These are phyloP conservation scores for Boletus vermiculosoides DNA, from an alignment of 768 basidiomycete species.

Conservation along the genomic window DNA sequence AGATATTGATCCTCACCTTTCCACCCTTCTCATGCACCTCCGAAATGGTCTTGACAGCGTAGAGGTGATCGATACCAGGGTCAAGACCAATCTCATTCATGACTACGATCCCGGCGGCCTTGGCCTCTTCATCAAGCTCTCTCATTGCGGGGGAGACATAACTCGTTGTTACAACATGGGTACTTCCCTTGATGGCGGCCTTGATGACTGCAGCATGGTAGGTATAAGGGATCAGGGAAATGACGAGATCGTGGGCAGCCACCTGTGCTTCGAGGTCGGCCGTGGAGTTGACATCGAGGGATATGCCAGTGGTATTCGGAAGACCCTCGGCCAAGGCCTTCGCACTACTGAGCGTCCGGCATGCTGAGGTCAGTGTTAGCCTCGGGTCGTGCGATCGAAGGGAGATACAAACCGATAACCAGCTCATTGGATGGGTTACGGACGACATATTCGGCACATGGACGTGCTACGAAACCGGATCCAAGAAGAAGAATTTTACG, in stretches of 20 bases:
- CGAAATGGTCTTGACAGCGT: constrained; percentile 89
- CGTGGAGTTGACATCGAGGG: constrained; percentile 76
- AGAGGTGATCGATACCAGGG: constrained; percentile 92
- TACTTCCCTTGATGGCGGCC: constrained; percentile 79
- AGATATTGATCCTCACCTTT: constrained; percentile 54
- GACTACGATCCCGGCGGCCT: constrained; percentile 87
- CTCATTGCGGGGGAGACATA: constrained; percentile 93
- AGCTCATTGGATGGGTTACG: constrained; percentile 78
- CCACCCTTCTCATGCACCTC: constrained; percentile 95
- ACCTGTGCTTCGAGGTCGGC: constrained; percentile 76
- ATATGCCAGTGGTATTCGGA: constrained; percentile 66
- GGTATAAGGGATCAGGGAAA: constrained; percentile 95
- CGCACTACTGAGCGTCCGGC: constrained; percentile 81
- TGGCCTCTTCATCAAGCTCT: constrained; percentile 76
- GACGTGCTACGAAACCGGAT: constrained; percentile 92
- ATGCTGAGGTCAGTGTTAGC: constrained; percentile 49
- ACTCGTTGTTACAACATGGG: constrained; percentile 92
- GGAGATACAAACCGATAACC: constrained; percentile 66
- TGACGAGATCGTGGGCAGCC: constrained; percentile 86
- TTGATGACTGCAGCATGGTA: constrained; percentile 88
- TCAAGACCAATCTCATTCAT: constrained; percentile 98
- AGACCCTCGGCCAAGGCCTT: constrained; percentile 66
- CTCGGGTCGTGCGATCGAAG: not conserved
- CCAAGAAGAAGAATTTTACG: constrained; percentile 82
- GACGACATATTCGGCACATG: constrained; percentile 93